These are phyloP conservation scores for Buxus sempervirens DNA, from an alignment of 164 flowering plant species.

Conservation along the genomic window DNA sequence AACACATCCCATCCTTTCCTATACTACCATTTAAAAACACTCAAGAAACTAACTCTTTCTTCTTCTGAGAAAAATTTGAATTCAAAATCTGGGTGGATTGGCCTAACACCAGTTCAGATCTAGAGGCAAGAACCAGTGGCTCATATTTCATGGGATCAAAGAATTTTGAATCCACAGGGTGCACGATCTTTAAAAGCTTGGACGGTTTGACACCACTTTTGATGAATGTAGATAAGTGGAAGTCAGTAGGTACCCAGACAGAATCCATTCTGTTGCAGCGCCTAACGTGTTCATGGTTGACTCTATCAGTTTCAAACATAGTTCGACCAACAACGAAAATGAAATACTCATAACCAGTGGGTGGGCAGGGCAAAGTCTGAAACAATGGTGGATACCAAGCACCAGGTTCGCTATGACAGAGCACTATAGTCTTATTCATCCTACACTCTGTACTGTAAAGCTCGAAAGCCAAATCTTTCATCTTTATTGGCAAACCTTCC, in stretches of 20 bases:
- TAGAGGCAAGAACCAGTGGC: slow-evolving; percentile 36
- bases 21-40: slow-evolving; percentile 80
- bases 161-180: slow-evolving; percentile 61
- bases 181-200: slow-evolving; percentile 68
- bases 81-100: neutral
- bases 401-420: slow-evolving; percentile 89
- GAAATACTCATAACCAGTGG: slow-evolving; percentile 42
- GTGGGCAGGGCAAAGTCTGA: slow-evolving; percentile 72
- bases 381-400: slow-evolving; percentile 84
- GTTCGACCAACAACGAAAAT: slow-evolving; percentile 63
- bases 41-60: slow-evolving; percentile 51
- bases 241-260: slow-evolving; percentile 84
- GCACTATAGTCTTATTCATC: slow-evolving; percentile 57
- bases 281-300: slow-evolving; percentile 48
- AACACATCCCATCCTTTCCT: slow-evolving; percentile 89
- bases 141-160: slow-evolving; percentile 56
- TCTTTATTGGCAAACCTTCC: slow-evolving; percentile 56
- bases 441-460: no score
- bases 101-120: slow-evolving; percentile 40
- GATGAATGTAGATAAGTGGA: slow-evolving; percentile 59
- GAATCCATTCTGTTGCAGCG: slow-evolving; percentile 66
- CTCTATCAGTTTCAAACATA: slow-evolving; percentile 77
- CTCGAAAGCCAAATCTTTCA: no score
- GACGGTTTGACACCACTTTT: slow-evolving; percentile 64
- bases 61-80: neutral